A percentile compares a stretch with the other conserved stretches of the same genome.
Conservation (phyloP, 2,329 filamentous ascomycete genomes). For the Colletotrichum gigasporum region DNA sequence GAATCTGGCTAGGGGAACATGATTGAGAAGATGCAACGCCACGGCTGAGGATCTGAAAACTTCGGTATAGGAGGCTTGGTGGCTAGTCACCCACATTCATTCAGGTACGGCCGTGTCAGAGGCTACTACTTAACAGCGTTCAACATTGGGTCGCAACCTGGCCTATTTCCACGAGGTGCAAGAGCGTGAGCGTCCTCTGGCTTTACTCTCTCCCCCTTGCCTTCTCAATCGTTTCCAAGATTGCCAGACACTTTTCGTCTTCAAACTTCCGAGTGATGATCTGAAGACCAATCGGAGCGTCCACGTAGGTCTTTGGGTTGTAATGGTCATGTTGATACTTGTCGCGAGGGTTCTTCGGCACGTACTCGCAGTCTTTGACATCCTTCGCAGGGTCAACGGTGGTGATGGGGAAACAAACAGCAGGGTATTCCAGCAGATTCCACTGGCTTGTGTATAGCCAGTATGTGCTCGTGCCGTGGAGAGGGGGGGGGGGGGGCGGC, state of each 20-base stretch:
- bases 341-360: not conserved
- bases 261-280: constrained; percentile 4
- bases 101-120: too few relatives aligned
- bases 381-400: not conserved
- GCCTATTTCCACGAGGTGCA: too few relatives aligned
- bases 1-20: too few relatives aligned
- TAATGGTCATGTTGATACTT: not conserved
- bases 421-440: constrained; percentile 2
- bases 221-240: not conserved
- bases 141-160: too few relatives aligned
- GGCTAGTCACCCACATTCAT: too few relatives aligned
- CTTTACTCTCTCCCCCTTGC: not conserved
- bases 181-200: too few relatives aligned
- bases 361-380: not conserved
- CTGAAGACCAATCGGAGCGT: not conserved
- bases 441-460: not conserved
- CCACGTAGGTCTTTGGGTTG: constrained; percentile 1
- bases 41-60: too few relatives aligned
- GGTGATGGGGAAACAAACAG: not conserved
- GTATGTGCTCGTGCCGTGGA: constrained; percentile 1
- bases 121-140: too few relatives aligned
- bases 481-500: not conserved
- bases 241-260: constrained; percentile 1
- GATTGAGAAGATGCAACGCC: too few relatives aligned
- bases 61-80: too few relatives aligned